These are phyloP conservation scores for Lentinus brumalis DNA, from an alignment of 768 basidiomycete species.

Conservation along the genomic window DNA sequence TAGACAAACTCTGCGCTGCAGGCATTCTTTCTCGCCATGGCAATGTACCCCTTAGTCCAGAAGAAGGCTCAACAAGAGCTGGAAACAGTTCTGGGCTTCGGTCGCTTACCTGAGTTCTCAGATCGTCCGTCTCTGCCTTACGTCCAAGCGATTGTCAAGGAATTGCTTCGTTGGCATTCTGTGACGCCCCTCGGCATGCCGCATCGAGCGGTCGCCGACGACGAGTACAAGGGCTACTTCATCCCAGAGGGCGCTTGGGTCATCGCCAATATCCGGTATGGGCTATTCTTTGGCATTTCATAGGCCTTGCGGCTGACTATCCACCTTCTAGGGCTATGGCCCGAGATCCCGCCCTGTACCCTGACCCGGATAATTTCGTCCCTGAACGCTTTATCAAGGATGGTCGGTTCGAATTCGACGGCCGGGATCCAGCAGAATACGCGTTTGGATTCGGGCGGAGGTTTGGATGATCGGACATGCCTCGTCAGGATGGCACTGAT, in stretches of 20 bases:
- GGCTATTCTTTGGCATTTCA: not conserved
- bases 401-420: constrained; percentile 17
- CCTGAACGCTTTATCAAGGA: constrained; percentile 43
- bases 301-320: not conserved
- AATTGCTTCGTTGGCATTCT: constrained; percentile 9
- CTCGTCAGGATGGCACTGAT: not conserved
- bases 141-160: constrained; percentile 2
- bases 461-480: not conserved
- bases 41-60: constrained; percentile 13
- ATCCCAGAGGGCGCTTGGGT: constrained; percentile 33
- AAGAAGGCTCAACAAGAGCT: constrained; percentile 17
- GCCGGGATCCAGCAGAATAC: constrained; percentile 10
- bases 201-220: constrained; percentile 32
- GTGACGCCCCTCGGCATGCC: constrained; percentile 28
- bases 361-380: constrained; percentile 41
- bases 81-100: constrained; percentile 5
- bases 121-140: constrained; percentile 12
- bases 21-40: constrained; percentile 15
- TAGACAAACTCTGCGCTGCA: not conserved
- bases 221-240: constrained; percentile 33
- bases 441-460: constrained; percentile 17
- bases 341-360: constrained; percentile 40
- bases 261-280: constrained; percentile 15
- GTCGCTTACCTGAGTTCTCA: constrained; percentile 12
- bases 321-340: constrained; percentile 35